Percentiles rank a stretch among this genome's conserved stretches.
These are phyloP conservation scores for Cryoendolithus antarcticus DNA, from an alignment of 2,329 filamentous ascomycete species.

Conservation along the genomic window DNA sequence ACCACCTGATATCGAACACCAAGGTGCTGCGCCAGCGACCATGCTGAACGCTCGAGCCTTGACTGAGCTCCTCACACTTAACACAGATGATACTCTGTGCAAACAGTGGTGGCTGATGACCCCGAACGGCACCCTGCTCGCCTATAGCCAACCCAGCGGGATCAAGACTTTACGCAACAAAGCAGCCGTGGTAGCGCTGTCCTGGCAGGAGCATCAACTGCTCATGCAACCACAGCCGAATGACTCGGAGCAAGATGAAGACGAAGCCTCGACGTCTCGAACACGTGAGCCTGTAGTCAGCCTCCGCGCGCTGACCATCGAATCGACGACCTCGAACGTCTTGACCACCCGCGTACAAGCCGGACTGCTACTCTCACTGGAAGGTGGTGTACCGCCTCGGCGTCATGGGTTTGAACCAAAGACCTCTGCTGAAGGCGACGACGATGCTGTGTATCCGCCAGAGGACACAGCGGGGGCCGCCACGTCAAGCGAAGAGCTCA, in stretches of 20 bases:
- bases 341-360: conserved; percentile 35
- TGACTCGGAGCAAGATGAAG: conserved; percentile 8
- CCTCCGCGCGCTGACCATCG: conserved; percentile 35
- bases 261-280: conserved; percentile 10
- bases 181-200: conserved; percentile 36
- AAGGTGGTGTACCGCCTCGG: conserved; percentile 34
- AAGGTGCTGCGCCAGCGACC: conserved; percentile 1
- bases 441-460: conserved; percentile 24
- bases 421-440: conserved; percentile 31
- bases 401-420: conserved; percentile 26
- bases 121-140: conserved; percentile 37
- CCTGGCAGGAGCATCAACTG: conserved; percentile 34
- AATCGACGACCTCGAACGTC: conserved; percentile 33
- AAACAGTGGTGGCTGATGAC: conserved; percentile 37
- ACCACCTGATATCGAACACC: too few relatives aligned
- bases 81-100: conserved; percentile 30
- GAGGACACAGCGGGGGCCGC: conserved; percentile 2
- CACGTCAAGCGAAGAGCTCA: conserved; percentile 15
- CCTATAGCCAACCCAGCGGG: conserved; percentile 36
- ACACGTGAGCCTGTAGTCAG: conserved; percentile 4
- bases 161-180: conserved; percentile 38
- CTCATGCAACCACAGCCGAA: conserved; percentile 3
- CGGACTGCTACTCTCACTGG: conserved; percentile 34
- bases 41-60: conserved; percentile 34
- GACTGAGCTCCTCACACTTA: conserved; percentile 30